Conservation (phyloP, 805 yeast genomes). For the Monosporozyma yasuniensis region DNA sequence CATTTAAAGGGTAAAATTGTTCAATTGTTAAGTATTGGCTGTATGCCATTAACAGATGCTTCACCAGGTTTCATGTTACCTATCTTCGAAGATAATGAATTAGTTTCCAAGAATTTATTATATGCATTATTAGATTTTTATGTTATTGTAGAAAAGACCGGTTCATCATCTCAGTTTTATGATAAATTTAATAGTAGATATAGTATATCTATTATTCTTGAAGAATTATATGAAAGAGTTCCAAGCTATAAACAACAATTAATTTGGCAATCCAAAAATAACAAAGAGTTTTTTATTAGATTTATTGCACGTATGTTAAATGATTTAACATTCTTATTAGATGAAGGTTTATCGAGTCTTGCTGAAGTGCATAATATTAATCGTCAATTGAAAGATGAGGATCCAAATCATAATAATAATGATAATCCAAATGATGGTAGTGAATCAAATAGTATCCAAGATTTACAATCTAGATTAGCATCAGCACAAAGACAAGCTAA, state of each 20-base stretch:
- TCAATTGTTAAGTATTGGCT: constrained; percentile 71
- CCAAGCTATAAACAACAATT: constrained; percentile 62
- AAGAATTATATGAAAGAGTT: constrained; percentile 65
- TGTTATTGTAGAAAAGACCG: constrained; percentile 92
- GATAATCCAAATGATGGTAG: constrained; percentile 10
- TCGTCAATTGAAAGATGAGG: constrained; percentile 10
- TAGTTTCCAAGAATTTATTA: constrained; percentile 57
- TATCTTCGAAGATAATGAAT: constrained; percentile 52
- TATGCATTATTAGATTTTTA: constrained; percentile 83
- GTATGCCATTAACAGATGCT: constrained; percentile 46
- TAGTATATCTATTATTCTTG: constrained; percentile 74
- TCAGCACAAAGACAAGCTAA: constrained; percentile 68
- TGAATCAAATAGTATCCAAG: constrained; percentile 50
- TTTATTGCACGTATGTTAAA: constrained; percentile 92
- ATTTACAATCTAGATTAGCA: constrained; percentile 45
- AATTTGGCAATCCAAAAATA: constrained; percentile 51
- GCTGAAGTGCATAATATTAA: constrained; percentile 70
- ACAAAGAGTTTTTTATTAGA: constrained; percentile 79
- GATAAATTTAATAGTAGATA: constrained; percentile 91
- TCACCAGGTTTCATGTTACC: constrained; percentile 66
- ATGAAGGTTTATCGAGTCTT: constrained; percentile 78
- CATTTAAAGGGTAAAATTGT: constrained; percentile 81
- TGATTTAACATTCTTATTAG: constrained; percentile 84
- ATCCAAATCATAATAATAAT: not conserved
- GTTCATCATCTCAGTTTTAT: constrained; percentile 88